Base-by-base conservation (phyloP, 371 early-diverging fungal genomes). In the Zopfochytrium polystomum region DNA sequence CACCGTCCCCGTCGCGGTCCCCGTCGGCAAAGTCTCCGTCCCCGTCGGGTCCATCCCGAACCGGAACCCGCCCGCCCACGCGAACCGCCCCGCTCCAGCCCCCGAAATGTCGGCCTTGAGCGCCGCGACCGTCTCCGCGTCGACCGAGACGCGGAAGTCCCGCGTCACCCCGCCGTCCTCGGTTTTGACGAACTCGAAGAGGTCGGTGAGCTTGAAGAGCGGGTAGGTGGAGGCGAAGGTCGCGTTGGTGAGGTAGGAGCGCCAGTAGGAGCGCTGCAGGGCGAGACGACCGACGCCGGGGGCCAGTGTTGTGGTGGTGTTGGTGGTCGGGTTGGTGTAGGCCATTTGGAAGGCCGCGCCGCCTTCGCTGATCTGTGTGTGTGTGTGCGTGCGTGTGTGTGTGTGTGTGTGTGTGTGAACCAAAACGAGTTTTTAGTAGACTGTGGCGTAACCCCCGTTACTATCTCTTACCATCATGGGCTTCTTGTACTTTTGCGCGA, bases 401-500 rank as follows among this genome's bases (percentile, higher is more conserved):
- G n/a, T n/a, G n/a, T n/a, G n/a, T n/a, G n/a, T n/a, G n/a, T n/a
- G n/a, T n/a, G n/a, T n/a, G n/a, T n/a, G n/a, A n/a, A n/a, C n/a
- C n/a, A n/a, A n/a, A n/a, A n/a, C n/a, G 23, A 1, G 1, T 15
- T n/a, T n/a, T n/a, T n/a, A n/a, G n/a, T n/a, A n/a, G n/a, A n/a
- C n/a, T n/a, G n/a, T n/a, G n/a, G n/a, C n/a, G n/a, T n/a, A n/a
- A n/a, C n/a, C n/a, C n/a, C n/a, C n/a, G n/a, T n/a, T n/a, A n/a
- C n/a, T n/a, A n/a, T n/a, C n/a, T 46, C 55, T 5, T 25, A 71
- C 68, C 38, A 68, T 62, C 52, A 73, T 57, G 3, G 72, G 75
- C 29, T 67, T 69, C n/a, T 66, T 62, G 47, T 55, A 34, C 22
- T 53, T 25, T 22, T 45, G 30, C 1, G 61, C 50, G 47, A 61